Conservation (phyloP, 108 stramenopile genomes). For the Mediolabrus comicus region DNA sequence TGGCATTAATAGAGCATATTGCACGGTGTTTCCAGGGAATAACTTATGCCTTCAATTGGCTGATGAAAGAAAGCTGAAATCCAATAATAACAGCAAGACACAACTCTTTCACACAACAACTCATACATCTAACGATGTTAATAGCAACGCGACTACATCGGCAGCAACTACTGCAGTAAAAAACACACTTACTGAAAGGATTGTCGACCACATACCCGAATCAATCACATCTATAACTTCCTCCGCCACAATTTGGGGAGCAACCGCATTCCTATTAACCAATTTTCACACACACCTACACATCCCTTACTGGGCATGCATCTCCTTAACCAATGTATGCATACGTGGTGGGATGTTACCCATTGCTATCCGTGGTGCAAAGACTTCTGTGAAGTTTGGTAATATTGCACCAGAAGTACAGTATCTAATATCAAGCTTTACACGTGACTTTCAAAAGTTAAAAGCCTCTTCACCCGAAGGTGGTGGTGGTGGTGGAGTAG, state of each 20-base stretch:
- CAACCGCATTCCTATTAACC: constrained; percentile 56
- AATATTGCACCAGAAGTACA: constrained; percentile 84
- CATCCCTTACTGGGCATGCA: constrained; percentile 79
- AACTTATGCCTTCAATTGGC: not conserved
- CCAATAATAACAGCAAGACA: not conserved
- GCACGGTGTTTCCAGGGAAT: not conserved
- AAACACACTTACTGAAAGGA: not conserved
- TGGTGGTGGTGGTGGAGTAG: not conserved
- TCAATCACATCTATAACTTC: not conserved
- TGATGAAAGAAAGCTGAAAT: not conserved
- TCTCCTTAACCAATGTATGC: constrained; percentile 67
- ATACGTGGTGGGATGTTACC: constrained; percentile 69
- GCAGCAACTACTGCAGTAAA: not conserved
- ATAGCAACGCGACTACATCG: not conserved
- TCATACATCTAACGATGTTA: constrained; percentile 1
- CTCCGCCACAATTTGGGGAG: constrained; percentile 68
- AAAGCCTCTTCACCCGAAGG: constrained; percentile 31
- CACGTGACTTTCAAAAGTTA: constrained; percentile 63
- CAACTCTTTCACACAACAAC: not conserved
- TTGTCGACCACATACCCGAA: not conserved
- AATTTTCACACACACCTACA: constrained; percentile 51
- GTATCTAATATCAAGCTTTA: constrained; percentile 68
- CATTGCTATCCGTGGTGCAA: constrained; percentile 67
- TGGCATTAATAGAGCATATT: not conserved
- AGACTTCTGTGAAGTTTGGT: constrained; percentile 62